These are phyloP conservation scores for Intubia oerlemansii DNA, from an alignment of 2,329 filamentous ascomycete genomes.

Conservation along the genomic window DNA sequence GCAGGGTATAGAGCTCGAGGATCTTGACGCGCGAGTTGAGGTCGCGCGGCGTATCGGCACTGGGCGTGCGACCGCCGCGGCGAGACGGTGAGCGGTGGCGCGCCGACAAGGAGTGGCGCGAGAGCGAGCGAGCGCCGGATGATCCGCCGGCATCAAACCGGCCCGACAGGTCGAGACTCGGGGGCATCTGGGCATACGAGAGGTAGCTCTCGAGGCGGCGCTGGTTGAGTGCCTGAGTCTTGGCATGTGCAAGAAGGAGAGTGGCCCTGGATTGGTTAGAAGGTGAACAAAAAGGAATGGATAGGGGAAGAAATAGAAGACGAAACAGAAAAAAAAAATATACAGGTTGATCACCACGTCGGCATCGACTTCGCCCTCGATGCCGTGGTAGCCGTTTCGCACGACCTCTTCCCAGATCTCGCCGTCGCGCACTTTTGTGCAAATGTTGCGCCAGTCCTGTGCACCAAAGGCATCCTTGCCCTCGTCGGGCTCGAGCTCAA, in stretches of 20 bases:
- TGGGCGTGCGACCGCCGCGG: constrained; percentile 20
- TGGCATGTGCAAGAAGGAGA: constrained; percentile 73
- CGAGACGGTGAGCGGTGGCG: constrained; percentile 14
- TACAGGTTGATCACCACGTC: constrained; percentile 85
- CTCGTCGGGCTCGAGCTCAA: constrained; percentile 76
- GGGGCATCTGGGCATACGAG: constrained; percentile 44
- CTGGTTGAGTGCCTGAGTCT: constrained; percentile 66
- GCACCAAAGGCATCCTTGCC: constrained; percentile 76
- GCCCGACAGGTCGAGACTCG: constrained; percentile 49
- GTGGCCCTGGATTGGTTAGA: constrained; percentile 46
- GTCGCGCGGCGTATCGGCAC: constrained; percentile 66
- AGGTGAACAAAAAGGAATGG: constrained; percentile 1
- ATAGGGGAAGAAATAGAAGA: background rate
- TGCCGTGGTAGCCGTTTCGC: constrained; percentile 64
- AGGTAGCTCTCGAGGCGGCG: constrained; percentile 75
- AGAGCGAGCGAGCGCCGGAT: constrained; percentile 12
- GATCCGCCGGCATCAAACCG: constrained; percentile 29
- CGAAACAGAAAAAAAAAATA: constrained; percentile 13
- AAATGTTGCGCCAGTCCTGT: constrained; percentile 64
- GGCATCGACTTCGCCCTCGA: constrained; percentile 77
- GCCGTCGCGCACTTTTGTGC: constrained; percentile 69
- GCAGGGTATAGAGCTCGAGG: constrained; percentile 83
- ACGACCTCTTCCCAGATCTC: constrained; percentile 91
- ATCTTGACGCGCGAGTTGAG: constrained; percentile 74
- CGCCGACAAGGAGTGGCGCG: constrained; percentile 12